Evolutionary conservation across 495 filamentous ascomycete species (phyloP).

Genomic region (Xylaria grammica): DNA sequence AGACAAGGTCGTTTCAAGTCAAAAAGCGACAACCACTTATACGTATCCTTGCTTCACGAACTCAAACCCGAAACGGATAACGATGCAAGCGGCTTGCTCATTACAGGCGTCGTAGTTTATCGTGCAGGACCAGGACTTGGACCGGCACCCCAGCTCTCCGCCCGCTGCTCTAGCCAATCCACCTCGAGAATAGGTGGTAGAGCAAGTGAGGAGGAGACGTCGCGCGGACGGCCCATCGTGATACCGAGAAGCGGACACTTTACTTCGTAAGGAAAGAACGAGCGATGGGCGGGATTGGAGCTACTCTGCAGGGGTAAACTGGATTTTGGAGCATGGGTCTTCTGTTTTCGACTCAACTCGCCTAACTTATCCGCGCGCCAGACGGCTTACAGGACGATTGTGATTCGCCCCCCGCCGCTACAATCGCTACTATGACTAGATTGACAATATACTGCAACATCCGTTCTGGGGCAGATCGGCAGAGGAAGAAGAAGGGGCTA

Average conservation of each 20-base stretch:
- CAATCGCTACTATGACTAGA: slow-evolving; percentile 9
- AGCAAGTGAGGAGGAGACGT: background rate
- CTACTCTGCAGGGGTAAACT: slow-evolving; percentile 6
- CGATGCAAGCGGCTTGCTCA: slow-evolving; percentile 6
- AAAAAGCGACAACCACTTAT: background rate
- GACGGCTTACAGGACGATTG: slow-evolving; percentile 30
- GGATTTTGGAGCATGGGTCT: slow-evolving; percentile 14
- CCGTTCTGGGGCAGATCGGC: slow-evolving; percentile 14
- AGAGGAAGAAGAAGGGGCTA: background rate
- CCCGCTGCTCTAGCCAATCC: background rate
- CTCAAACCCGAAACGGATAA: slow-evolving; percentile 12
- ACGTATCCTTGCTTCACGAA: slow-evolving; percentile 6
- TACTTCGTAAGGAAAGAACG: background rate
- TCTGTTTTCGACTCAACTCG: slow-evolving; percentile 12
- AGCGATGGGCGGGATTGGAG: slow-evolving; percentile 17
- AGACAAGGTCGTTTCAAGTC: slow-evolving; percentile 20
- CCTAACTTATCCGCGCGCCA: slow-evolving; percentile 39
- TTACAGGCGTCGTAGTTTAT: background rate
- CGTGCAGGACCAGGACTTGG: background rate
- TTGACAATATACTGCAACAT: background rate
- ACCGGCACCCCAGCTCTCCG: background rate
- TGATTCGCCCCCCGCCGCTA: slow-evolving; percentile 36
- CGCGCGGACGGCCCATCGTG: background rate
- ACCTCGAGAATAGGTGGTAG: background rate
- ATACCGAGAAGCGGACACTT: slow-evolving; percentile 10